Evolutionary conservation across 1,284 basidiomycete species (phyloP), one percentile per base, ranked within the genome.

Genomic region (Tilletia walkeri): DNA sequence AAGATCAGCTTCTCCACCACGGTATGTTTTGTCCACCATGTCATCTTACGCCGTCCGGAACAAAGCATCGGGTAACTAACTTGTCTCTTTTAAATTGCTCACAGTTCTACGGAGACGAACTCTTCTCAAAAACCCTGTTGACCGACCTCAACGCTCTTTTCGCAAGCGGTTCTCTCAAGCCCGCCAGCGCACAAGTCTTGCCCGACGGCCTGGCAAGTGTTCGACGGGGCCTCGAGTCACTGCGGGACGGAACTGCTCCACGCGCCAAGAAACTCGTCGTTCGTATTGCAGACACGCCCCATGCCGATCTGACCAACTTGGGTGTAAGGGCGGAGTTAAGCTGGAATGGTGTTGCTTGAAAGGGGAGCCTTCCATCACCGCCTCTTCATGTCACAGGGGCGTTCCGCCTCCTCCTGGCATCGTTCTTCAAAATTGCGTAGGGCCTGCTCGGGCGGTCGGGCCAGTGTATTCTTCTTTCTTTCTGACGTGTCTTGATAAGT

Each of bases 1-100:
- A 71, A 69, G 45, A 77, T 80, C 66, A 77, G 75, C 54, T 80
- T 80, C 48, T 75, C 73, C 12, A 80, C 79, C 0, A 80, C 79
- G 1, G 69, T 70, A 39, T 12, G 69, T 69, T n/a, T 5, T n/a
- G 16, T 34, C 14, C 47, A 45, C 20, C 41, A 0, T 48, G 5
- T 20, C 50, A 53, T 7, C 50, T 53, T 0, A 54, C 56, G 18
- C 18, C 56, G 1, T 41, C 49, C 34, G 10, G 2, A 18, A 36
- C 1, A 59, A 1, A 45, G 7, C 1, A 45, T 45, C 3, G 41
- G 14, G 1, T 45, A 1, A 45, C 41, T 45, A 3, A 45, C 41
- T n/a, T n/a, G n/a, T n/a, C n/a, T n/a, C n/a, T n/a, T n/a, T n/a
- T n/a, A n/a, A n/a, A n/a, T n/a, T n/a, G n/a, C n/a, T n/a, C 41